Percentiles rank a stretch among this genome's conserved stretches.
These are phyloP conservation scores for Talaromyces borbonicus DNA, from an alignment of 495 filamentous ascomycete species.

Conservation along the genomic window DNA sequence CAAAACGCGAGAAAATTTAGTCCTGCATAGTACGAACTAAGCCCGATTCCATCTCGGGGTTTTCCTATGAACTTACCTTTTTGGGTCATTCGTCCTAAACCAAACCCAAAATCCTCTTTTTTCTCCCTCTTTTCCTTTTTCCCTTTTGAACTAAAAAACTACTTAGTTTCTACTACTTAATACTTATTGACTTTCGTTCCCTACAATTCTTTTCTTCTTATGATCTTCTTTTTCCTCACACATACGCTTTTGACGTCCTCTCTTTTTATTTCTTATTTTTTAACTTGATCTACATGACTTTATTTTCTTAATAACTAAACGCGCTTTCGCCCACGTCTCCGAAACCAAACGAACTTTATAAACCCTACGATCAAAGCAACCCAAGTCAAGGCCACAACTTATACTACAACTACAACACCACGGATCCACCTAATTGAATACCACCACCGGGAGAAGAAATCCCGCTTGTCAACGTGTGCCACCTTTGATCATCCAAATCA, in stretches of 20 bases:
- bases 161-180: background rate
- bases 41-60: too few species aligned
- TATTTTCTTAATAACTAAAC: slow-evolving; percentile 5
- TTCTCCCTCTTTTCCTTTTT: background rate
- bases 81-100: slow-evolving; percentile 4
- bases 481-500: slow-evolving; percentile 4
- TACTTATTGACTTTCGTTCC: slow-evolving; percentile 2
- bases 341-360: slow-evolving; percentile 4
- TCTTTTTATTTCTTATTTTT: slow-evolving; percentile 5
- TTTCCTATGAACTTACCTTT: background rate
- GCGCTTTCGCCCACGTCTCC: slow-evolving; percentile 9
- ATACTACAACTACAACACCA: slow-evolving; percentile 5
- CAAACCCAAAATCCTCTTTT: background rate
- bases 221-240: background rate
- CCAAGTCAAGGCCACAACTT: too few species aligned
- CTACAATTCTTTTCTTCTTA: background rate
- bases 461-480: background rate
- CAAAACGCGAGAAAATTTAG: too few species aligned
- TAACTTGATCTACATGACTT: background rate
- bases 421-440: background rate
- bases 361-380: too few species aligned
- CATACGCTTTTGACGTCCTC: slow-evolving; percentile 6
- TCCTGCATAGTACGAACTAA: too few species aligned
- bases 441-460: background rate
- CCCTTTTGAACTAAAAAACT: background rate